Percentiles rank a stretch among this genome's conserved stretches.
Conservation (phyloP, 1,284 basidiomycete species). For the Cutaneotrichosporon spelunceum region DNA sequence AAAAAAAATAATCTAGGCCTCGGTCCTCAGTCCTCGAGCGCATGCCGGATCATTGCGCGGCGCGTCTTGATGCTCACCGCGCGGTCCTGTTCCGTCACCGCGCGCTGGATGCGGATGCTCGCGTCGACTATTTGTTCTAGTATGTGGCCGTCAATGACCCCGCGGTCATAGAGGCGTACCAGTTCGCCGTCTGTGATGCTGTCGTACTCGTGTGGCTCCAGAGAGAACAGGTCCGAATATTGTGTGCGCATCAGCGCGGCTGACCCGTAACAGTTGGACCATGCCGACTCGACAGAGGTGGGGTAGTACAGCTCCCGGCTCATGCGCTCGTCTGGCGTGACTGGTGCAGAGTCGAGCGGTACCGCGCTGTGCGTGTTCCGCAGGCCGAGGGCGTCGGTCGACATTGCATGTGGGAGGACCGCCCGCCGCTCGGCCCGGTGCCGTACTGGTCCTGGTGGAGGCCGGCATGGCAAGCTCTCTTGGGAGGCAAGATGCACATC, state of each 20-base stretch:
- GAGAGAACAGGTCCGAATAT: conserved; percentile 25
- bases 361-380: not conserved
- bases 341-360: conserved; percentile 1
- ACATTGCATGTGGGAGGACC: not conserved
- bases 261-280: not conserved
- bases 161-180: conserved; percentile 24
- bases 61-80: conserved; percentile 27
- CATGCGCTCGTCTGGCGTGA: conserved; percentile 7
- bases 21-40: conserved; percentile 19
- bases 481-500: not conserved
- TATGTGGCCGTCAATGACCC: conserved; percentile 21
- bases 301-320: not conserved
- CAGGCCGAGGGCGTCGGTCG: conserved; percentile 1
- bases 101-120: conserved; percentile 26
- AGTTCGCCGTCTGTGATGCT: conserved; percentile 26
- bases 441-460: not conserved
- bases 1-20: too few relatives aligned
- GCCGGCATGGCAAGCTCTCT: not conserved
- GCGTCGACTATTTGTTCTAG: conserved; percentile 27
- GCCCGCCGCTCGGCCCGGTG: not conserved
- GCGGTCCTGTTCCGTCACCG: conserved; percentile 24
- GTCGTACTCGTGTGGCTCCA: conserved; percentile 30
- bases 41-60: conserved; percentile 26
- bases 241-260: conserved; percentile 12
- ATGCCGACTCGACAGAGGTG: not conserved